Conservation (phyloP, 768 basidiomycete species). For the Podaxis sp. region DNA sequence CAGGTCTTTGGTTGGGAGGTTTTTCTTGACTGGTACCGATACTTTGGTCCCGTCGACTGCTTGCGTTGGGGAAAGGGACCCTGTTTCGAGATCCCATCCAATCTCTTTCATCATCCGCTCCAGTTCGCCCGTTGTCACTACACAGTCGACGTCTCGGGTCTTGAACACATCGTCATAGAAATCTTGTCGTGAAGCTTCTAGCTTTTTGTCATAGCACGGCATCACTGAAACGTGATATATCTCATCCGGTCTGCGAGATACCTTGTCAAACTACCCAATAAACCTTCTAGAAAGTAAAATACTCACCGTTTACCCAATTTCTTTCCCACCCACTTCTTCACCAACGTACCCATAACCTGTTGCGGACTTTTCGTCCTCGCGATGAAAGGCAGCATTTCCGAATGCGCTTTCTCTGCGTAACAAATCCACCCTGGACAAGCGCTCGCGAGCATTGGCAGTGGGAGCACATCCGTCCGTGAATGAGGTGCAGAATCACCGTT, state of each 20-base stretch:
- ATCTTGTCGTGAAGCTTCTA: slow-evolving; percentile 93
- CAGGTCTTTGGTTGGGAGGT: slow-evolving; percentile 12
- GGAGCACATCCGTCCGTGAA: neutral
- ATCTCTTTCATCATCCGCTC: slow-evolving; percentile 80
- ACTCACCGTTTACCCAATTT: slow-evolving; percentile 69
- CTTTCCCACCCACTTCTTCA: slow-evolving; percentile 81
- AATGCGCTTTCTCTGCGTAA: slow-evolving; percentile 96
- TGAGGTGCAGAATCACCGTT: slow-evolving; percentile 8
- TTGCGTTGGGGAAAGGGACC: slow-evolving; percentile 36
- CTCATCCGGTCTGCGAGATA: slow-evolving; percentile 60
- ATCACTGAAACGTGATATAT: slow-evolving; percentile 97
- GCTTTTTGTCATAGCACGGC: slow-evolving; percentile 99
- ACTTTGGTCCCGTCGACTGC: neutral
- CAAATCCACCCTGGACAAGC: slow-evolving; percentile 99
- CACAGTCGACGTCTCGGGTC: slow-evolving; percentile 94
- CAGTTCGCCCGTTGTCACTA: slow-evolving; percentile 94
- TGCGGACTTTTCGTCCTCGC: slow-evolving; percentile 88
- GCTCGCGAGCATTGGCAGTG: slow-evolving; percentile 87
- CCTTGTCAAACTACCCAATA: slow-evolving; percentile 7
- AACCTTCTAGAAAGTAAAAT: slow-evolving; percentile 1
- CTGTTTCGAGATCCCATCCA: slow-evolving; percentile 66
- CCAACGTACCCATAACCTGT: slow-evolving; percentile 89
- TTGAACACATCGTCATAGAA: slow-evolving; percentile 81
- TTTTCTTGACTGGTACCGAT: neutral
- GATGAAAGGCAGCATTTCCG: slow-evolving; percentile 90